Evolutionary conservation across 1,284 basidiomycete species (phyloP).

Genomic region (Melampsora larici-populina): DNA sequence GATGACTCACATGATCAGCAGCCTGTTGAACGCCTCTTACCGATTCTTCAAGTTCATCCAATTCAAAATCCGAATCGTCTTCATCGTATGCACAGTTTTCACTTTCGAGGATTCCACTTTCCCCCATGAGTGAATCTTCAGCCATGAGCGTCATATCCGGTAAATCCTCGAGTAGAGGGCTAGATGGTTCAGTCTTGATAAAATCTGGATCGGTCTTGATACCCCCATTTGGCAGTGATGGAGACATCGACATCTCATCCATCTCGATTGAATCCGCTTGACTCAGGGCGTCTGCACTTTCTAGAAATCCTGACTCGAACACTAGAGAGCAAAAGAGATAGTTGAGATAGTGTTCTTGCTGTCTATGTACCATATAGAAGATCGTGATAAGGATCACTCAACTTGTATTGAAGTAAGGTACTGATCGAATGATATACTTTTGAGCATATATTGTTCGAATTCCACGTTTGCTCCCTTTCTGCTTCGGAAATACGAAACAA

Average conservation of each 20-base stretch:
- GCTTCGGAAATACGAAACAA: conserved; percentile 37
- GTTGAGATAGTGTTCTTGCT: neutral
- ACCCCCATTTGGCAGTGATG: neutral
- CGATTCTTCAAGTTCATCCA: conserved; percentile 29
- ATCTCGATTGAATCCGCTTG: conserved; percentile 29
- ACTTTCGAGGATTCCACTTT: neutral
- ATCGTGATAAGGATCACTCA: neutral
- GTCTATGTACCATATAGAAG: neutral
- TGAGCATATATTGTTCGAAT: conserved; percentile 41
- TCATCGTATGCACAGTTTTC: conserved; percentile 21
- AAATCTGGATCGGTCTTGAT: neutral
- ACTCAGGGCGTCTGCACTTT: conserved; percentile 34
- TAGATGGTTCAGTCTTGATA: neutral
- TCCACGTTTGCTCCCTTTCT: conserved; percentile 22
- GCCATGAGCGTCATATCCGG: neutral
- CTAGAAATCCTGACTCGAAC: conserved; percentile 39
- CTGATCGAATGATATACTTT: conserved; percentile 36
- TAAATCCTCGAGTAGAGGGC: neutral
- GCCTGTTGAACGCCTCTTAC: conserved; percentile 41
- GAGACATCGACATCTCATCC: conserved; percentile 29
- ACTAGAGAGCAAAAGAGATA: conserved; percentile 4
- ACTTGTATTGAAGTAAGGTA: conserved; percentile 43
- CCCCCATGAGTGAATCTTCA: conserved; percentile 35
- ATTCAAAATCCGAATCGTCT: conserved; percentile 40
- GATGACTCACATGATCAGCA: conserved; percentile 36